Percentiles rank a stretch among this genome's conserved stretches.
phyloP scores from a whole-genome alignment of 345 rosid species.

The Populus nigra region DNA sequence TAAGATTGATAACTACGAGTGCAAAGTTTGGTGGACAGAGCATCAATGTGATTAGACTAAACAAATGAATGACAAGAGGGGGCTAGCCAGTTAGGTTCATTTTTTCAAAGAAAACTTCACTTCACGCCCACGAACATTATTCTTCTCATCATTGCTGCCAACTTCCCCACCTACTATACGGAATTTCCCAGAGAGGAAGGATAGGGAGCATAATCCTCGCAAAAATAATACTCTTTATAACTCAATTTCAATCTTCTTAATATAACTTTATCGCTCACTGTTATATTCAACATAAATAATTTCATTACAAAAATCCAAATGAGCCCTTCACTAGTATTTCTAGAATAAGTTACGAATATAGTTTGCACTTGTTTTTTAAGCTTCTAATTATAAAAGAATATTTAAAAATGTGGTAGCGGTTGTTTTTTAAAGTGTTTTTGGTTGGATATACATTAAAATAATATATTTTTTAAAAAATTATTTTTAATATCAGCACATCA shows the following conservation, averaged over 20 bases:
- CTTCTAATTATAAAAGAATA: too few relatives aligned
- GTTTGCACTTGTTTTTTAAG: neutral
- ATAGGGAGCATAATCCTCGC: slow-evolving; percentile 1
- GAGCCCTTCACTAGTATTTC: neutral
- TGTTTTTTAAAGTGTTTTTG: neutral
- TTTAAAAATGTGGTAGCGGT: too few relatives aligned
- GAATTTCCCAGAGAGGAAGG: slow-evolving; percentile 9
- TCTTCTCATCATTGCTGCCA: slow-evolving; percentile 35
- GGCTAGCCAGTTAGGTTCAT: neutral
- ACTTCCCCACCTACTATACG: slow-evolving; percentile 27
- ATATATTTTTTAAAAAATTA: too few relatives aligned
- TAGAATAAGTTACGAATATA: slow-evolving; percentile 24
- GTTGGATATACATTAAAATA: too few relatives aligned
- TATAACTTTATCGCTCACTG: too few relatives aligned
- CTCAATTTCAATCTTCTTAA: too few relatives aligned
- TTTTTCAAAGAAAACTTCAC: neutral
- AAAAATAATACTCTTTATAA: neutral
- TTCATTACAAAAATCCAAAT: too few relatives aligned
- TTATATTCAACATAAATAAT: too few relatives aligned
- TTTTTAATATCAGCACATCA: too few relatives aligned
- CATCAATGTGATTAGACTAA: neutral
- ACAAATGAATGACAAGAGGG: neutral
- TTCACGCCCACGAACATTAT: slow-evolving; percentile 8
- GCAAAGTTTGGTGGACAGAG: neutral
- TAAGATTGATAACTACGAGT: too few relatives aligned